phyloP scores from a whole-genome alignment of 176 grass and related monocot genomes.

The Eragrostis nindensis region DNA sequence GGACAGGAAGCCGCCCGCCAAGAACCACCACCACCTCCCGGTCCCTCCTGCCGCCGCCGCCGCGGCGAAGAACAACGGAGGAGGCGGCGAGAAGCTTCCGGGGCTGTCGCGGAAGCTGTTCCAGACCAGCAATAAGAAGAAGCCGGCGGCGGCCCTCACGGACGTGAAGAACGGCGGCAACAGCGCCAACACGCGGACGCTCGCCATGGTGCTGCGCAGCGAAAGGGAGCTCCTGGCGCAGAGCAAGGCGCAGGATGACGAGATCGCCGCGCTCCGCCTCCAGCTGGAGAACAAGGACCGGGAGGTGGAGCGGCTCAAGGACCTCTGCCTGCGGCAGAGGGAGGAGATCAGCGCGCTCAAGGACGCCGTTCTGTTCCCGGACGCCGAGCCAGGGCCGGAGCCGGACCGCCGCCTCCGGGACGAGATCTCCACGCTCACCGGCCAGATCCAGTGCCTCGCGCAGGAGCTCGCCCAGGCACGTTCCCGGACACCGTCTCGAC shows the following conservation, averaged over 20 bases:
- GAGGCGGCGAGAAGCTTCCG: slow-evolving; percentile 58
- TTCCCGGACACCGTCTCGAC: slow-evolving; percentile 19
- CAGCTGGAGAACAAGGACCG: slow-evolving; percentile 66
- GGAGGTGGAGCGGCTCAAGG: slow-evolving; percentile 92
- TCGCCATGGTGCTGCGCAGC: slow-evolving; percentile 89
- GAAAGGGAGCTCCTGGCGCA: slow-evolving; percentile 91
- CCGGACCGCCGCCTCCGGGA: slow-evolving; percentile 74
- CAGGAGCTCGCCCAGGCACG: slow-evolving; percentile 89
- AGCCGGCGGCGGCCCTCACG: slow-evolving; percentile 61
- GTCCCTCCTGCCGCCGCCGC: slow-evolving; percentile 35
- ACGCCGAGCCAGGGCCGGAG: slow-evolving; percentile 36
- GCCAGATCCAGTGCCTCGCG: slow-evolving; percentile 83
- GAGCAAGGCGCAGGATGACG: slow-evolving; percentile 78
- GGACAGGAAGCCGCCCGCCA: slow-evolving; percentile 55
- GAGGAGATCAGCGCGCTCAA: slow-evolving; percentile 92
- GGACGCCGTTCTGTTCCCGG: slow-evolving; percentile 85
- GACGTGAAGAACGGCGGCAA: slow-evolving; percentile 70
- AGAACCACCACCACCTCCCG: slow-evolving; percentile 31
- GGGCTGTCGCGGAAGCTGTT: slow-evolving; percentile 79
- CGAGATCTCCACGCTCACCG: slow-evolving; percentile 82
- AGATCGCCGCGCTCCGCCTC: slow-evolving; percentile 71
- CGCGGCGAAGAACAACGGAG: neutral
- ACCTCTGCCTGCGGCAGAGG: slow-evolving; percentile 88
- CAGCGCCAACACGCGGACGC: slow-evolving; percentile 74
- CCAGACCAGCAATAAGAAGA: slow-evolving; percentile 52